Conservation (phyloP, 495 filamentous ascomycete species). For the Opeltia flavorubescens region DNA sequence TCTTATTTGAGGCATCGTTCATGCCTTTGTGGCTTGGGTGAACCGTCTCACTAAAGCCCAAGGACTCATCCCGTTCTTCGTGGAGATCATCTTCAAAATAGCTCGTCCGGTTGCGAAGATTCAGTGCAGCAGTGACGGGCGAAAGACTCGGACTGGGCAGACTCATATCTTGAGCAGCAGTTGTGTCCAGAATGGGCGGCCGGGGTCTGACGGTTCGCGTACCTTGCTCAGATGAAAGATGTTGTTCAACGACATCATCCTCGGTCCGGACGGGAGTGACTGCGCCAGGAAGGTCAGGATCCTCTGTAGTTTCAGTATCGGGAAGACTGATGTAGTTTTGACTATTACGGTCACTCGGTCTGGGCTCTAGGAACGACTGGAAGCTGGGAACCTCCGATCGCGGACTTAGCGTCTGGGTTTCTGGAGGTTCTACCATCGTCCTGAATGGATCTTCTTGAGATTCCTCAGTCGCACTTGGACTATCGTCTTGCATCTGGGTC, state of each 20-base stretch:
- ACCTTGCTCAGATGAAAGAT: slow-evolving; percentile 5
- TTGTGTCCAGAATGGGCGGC: slow-evolving; percentile 40
- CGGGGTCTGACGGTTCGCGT: slow-evolving; percentile 13
- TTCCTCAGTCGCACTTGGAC: slow-evolving; percentile 13
- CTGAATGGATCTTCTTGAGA: slow-evolving; percentile 6
- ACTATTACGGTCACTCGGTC: background rate
- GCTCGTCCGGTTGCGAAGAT: slow-evolving; percentile 29
- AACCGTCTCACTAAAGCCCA: background rate
- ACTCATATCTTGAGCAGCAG: slow-evolving; percentile 70
- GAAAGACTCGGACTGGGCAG: slow-evolving; percentile 91
- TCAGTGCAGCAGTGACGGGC: slow-evolving; percentile 72
- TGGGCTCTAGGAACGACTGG: background rate
- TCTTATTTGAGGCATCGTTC: background rate
- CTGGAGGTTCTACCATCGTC: background rate
- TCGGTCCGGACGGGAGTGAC: background rate
- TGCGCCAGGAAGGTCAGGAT: background rate
- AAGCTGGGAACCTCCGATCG: slow-evolving; percentile 10
- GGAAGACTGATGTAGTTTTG: background rate
- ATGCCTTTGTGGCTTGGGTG: background rate
- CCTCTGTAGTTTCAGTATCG: background rate
- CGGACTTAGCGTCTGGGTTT: slow-evolving; percentile 12
- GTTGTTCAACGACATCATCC: slow-evolving; percentile 4
- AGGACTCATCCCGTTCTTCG: background rate
- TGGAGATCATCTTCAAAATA: slow-evolving; percentile 10
- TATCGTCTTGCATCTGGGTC: slow-evolving; percentile 13